Conservation (phyloP, 257 asterid genomes). For the Paulownia fortunei region DNA sequence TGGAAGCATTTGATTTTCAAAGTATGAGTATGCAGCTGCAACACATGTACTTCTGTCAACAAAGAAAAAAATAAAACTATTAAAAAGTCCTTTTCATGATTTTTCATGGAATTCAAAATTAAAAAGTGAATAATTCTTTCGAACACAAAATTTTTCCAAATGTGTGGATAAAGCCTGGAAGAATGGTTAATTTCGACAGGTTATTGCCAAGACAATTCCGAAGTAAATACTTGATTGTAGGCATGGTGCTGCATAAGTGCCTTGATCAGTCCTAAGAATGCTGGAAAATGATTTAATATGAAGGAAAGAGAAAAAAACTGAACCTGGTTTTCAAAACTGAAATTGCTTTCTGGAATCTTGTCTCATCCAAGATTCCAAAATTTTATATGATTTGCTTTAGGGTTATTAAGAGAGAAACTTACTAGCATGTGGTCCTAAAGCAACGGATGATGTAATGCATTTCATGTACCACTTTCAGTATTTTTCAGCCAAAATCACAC, state of each 20-base stretch:
- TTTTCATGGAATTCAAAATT: background rate
- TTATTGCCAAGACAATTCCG: background rate
- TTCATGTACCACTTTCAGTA: background rate
- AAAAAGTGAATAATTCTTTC: background rate
- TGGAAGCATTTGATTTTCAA: background rate
- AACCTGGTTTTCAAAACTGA: background rate
- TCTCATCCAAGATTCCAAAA: background rate
- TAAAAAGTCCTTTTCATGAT: background rate
- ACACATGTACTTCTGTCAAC: background rate
- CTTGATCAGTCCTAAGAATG: background rate
- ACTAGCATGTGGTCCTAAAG: constrained; percentile 14
- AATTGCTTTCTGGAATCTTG: constrained; percentile 17
- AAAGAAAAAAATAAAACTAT: background rate
- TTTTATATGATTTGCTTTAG: background rate
- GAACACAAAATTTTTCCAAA: background rate
- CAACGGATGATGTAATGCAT: background rate
- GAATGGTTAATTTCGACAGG: background rate
- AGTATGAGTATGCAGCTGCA: constrained; percentile 10
- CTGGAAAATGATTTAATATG: constrained; percentile 1
- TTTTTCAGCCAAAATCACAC: constrained; percentile 2
- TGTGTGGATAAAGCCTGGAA: background rate
- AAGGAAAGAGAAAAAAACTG: background rate
- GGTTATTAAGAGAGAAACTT: background rate
- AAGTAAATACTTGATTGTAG: background rate
- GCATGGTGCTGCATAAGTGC: background rate